Evolutionary conservation across 768 basidiomycete species (phyloP), one percentile per base, ranked within the genome.

Genomic region (Pleurotus eryngii): DNA sequence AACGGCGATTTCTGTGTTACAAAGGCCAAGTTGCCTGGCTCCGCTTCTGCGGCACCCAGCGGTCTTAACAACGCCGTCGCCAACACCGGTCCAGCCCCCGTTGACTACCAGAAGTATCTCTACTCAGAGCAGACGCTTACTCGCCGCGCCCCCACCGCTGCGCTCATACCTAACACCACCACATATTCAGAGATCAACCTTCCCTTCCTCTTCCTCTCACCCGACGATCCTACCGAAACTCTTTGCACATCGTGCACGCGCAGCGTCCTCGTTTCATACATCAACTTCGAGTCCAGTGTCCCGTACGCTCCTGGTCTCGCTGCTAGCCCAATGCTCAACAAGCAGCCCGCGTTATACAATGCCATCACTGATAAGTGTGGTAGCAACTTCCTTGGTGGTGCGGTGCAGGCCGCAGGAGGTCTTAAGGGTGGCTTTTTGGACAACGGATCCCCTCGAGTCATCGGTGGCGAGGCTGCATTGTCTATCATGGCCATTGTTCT

Each of bases 191-290:
- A 73, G 46, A 81, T 80, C 66, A 91, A 89, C 77, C 71, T 97
- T 55, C 76, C 83, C 37, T 97, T 92, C 89, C 76, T 98, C 62
- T 85, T 90, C 85, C 80, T 90, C 66, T 68, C 78, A 26, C 76
- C 88, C 46, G 60, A 64, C 59, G 72, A 81, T 66, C 38, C 79
- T 24, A 69, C 76, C n/a, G 63, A 70, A 24, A 53, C 71, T 20
- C 86, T 97, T 45, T 98, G 96, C 85, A 85, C 80, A 2, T 63
- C 85, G 12, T 98, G 96, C 85, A 85, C 91, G 11, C 83, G 89
- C 68, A 81, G 80, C 60, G 75, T 95, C 67, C 67, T 98, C 62
- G 81, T 84, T 1, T 62, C 84, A 7, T 99, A 91, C 80, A 85
- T 92, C 70, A 70, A 75, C 57, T 95, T 82, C 71, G 90, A 95